Conservation (phyloP, 495 filamentous ascomycete species). For the Trichoderma asperelloides region DNA sequence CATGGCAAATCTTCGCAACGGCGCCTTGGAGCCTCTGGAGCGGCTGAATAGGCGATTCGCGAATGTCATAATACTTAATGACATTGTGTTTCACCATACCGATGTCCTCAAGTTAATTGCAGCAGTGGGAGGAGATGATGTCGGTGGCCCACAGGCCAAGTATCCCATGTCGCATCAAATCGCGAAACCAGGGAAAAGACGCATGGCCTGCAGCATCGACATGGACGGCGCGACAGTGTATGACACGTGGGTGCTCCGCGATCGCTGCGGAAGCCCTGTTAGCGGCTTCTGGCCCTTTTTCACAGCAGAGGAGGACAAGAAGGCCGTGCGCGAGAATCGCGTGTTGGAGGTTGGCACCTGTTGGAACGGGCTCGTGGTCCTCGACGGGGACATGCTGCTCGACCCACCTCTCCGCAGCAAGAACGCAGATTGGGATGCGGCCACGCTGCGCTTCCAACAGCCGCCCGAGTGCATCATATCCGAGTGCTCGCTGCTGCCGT, state of each 20-base stretch:
- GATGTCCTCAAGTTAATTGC: not conserved
- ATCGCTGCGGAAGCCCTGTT: not conserved
- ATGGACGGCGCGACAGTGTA: constrained; percentile 6
- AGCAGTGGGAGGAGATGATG: not conserved
- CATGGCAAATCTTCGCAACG: constrained; percentile 4
- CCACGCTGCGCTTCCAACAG: constrained; percentile 3
- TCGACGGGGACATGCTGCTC: constrained; percentile 4
- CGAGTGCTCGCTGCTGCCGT: not conserved
- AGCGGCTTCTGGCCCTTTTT: constrained; percentile 4
- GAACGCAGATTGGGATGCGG: not conserved
- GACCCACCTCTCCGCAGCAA: not conserved
- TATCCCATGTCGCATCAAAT: not conserved
- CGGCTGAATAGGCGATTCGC: not conserved
- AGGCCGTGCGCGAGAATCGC: not conserved
- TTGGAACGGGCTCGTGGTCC: constrained; percentile 4
- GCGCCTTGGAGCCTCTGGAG: not conserved
- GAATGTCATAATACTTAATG: not conserved
- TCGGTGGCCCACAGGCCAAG: not conserved
- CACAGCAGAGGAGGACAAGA: not conserved
- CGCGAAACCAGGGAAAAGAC: not conserved
- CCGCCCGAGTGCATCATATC: constrained; percentile 1
- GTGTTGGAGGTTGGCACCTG: not conserved
- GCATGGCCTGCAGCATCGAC: constrained; percentile 4
- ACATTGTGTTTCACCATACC: not conserved
- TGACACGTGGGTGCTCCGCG: constrained; percentile 2